Evolutionary conservation across 129 eudicot species (phyloP), one percentile per base, ranked within the genome.

Genomic region (Erigeron canadensis): DNA sequence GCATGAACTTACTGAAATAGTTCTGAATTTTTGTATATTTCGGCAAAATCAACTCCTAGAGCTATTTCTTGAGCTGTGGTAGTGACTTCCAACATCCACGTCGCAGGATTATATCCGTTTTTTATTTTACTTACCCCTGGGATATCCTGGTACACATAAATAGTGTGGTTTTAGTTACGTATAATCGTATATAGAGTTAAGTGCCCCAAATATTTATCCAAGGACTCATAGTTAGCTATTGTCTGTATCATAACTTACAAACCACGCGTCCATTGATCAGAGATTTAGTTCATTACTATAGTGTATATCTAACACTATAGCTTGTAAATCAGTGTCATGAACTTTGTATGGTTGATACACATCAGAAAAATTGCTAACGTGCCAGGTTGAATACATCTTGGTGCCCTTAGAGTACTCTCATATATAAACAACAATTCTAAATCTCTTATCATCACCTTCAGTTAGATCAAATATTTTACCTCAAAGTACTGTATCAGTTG

Each of bases 21-120:
- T 9, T 87, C 93, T 8, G 89, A 87, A 44, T 82, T 87, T 15
- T 21, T 70, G 79, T 87, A 87, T 13, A 79, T 56, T 46, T 84
- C 87, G 5, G 82, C 44, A 37, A 84, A 87, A 72, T 87, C 76
- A 5, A 87, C 51, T 8, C 85, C 87, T 43, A 87, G 66, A 7
- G 76, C 64, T 57, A 74, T 34, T 75, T 87, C 93, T 77, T 84
- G 89, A 6, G 85, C 46, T 0, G 87, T 41, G 18, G 85, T 72
- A 28, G 73, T 76, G 46, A 87, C 84, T 79, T 87, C 93, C 76
- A 87, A 57, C 93, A 87, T 82, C 93, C 93, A 87, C 6, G 93
- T 87, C 2, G 93, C 89, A 10, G 92, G 92, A 75, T 87, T 87
- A 70, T 84, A 84, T 17, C 85, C 89, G 15, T 87, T 90, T 76